phyloP scores from a whole-genome alignment of 108 stramenopile genomes.

The Cyclotella cryptica region DNA sequence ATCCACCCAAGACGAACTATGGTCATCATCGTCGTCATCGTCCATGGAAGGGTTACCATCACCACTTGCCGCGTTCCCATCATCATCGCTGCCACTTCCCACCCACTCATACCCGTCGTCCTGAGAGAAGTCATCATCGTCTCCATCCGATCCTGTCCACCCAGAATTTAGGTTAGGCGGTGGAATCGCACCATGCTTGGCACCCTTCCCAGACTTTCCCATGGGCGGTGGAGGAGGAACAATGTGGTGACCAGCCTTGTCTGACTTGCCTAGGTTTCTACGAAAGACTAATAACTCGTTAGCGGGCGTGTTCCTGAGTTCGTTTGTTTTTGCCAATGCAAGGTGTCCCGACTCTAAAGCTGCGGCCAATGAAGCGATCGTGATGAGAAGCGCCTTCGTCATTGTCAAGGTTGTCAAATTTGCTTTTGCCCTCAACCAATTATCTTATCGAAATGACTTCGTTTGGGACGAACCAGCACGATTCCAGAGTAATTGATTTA shows the following conservation, averaged over 20 bases:
- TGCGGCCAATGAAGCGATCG: neutral
- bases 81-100: neutral
- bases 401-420: neutral
- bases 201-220: constrained; percentile 3
- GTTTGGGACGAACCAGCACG: too few relatives aligned
- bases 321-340: neutral
- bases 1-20: neutral
- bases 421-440: neutral
- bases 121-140: neutral
- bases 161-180: neutral
- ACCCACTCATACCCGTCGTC: constrained; percentile 5
- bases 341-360: neutral
- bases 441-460: neutral
- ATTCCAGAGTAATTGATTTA: too few relatives aligned
- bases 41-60: neutral
- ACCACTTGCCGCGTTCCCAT: neutral
- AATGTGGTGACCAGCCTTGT: neutral
- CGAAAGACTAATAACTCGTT: neutral
- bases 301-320: neutral
- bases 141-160: neutral
- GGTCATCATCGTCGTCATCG: neutral
- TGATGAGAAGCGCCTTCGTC: constrained; percentile 1
- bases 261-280: constrained; percentile 8
- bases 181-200: neutral
- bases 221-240: neutral